Evolutionary conservation across 305 asterid species (phyloP).

Genomic region (Fraxinus floribunda): DNA sequence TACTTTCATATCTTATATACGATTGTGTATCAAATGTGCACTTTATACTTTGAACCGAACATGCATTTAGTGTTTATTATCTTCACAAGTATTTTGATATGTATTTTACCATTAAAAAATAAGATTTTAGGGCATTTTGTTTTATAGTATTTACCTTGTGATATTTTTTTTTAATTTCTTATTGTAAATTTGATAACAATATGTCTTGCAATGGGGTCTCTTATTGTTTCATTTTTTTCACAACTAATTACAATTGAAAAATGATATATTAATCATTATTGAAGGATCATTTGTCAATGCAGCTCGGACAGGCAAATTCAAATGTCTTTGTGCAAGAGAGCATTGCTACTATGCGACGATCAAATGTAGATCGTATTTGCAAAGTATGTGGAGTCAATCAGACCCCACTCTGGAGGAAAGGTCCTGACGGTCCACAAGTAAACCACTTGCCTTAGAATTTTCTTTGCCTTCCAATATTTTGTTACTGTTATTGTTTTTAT

Average conservation of each 20-base stretch:
- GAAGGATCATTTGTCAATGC: not conserved
- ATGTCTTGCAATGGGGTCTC: not conserved
- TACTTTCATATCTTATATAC: not conserved
- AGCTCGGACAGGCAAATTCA: not conserved
- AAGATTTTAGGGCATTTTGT: not conserved
- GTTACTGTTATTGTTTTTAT: not conserved
- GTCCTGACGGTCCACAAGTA: constrained; percentile 39
- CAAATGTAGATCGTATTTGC: constrained; percentile 4
- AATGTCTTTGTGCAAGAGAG: not conserved
- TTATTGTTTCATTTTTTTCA: not conserved
- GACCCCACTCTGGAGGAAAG: constrained; percentile 51
- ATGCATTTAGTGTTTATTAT: not conserved
- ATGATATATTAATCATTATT: not conserved
- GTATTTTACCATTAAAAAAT: not conserved
- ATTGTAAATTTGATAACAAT: not conserved
- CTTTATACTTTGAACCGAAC: not conserved
- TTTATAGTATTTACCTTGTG: not conserved
- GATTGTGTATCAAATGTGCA: not conserved
- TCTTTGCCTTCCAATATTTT: not conserved
- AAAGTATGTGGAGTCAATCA: constrained; percentile 15
- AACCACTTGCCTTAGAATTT: not conserved
- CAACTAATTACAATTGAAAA: not conserved
- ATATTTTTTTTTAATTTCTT: not conserved
- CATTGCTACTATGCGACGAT: not conserved
- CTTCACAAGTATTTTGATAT: not conserved